phyloP scores from a whole-genome alignment of 495 filamentous ascomycete genomes.

The Trichoderma asperelloides region DNA sequence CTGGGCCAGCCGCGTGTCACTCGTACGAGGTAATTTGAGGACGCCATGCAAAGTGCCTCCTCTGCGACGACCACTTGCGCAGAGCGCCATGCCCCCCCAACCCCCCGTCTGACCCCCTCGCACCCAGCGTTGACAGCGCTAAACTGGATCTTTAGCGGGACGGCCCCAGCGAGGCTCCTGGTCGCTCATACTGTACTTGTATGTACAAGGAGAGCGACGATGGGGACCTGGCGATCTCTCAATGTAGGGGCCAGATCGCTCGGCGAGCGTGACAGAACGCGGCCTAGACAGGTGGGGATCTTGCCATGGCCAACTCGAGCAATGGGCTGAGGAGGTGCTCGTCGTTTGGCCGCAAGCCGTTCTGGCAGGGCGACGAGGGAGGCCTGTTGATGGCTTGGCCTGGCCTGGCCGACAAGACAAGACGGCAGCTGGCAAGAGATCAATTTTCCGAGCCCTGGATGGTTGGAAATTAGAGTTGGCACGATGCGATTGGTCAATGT shows the following conservation, averaged over 20 bases:
- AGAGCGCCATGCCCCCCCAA: not conserved
- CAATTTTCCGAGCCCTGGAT: constrained; percentile 4
- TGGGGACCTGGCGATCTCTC: constrained; percentile 6
- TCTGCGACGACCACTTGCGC: not conserved
- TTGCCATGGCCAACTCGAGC: not conserved
- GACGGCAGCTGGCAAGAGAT: constrained; percentile 2
- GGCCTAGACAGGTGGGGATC: not conserved
- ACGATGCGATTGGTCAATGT: not conserved
- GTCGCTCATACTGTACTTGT: not conserved
- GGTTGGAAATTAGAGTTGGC: not conserved
- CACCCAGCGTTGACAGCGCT: not conserved
- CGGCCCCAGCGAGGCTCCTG: not conserved
- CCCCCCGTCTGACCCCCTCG: not conserved
- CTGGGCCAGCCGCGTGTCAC: not conserved
- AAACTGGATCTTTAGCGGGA: not conserved
- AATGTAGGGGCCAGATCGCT: constrained; percentile 5
- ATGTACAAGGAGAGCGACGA: not conserved
- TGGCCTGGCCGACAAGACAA: not conserved
- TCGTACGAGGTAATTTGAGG: constrained; percentile 1
- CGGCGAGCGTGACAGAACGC: constrained; percentile 2
- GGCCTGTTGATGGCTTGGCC: not conserved
- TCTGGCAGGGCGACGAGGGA: not conserved
- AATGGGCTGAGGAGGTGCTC: constrained; percentile 4
- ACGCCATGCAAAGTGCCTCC: not conserved
- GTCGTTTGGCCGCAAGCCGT: not conserved